Percentiles rank a stretch among this genome's conserved stretches.
Conservation (phyloP, 176 grass and related monocot species). For the Oryza rufipogon region DNA sequence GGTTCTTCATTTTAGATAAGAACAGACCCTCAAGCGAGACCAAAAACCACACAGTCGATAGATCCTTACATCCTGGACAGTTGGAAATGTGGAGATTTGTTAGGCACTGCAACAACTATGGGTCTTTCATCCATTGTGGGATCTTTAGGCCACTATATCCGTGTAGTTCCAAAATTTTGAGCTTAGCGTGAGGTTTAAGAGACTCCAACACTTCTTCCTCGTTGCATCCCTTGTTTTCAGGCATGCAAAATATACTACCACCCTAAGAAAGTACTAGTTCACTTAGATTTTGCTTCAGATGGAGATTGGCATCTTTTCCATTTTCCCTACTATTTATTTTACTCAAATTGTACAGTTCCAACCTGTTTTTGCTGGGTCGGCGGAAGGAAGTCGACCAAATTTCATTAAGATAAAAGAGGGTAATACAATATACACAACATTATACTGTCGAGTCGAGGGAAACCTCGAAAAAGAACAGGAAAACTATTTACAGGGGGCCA, state of each 20-base stretch:
- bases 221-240: neutral
- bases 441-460: too few species aligned
- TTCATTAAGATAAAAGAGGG: too few species aligned
- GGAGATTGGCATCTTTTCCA: neutral
- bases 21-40: neutral
- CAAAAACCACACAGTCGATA: neutral
- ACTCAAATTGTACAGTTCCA: slow-evolving; percentile 12
- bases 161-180: neutral
- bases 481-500: too few species aligned
- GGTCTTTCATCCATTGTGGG: slow-evolving; percentile 19
- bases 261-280: neutral
- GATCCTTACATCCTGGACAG: neutral
- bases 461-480: too few species aligned
- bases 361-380: neutral
- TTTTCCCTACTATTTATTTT: neutral
- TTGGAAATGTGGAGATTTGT: neutral
- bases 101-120: neutral
- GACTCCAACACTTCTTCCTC: neutral
- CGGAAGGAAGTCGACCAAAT: too few species aligned
- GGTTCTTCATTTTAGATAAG: fast-evolving
- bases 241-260: fast-evolving
- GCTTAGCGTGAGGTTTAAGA: neutral
- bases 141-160: neutral
- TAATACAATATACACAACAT: too few species aligned
- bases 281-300: slow-evolving; percentile 6